These are phyloP conservation scores for Punctularia strigosozonata DNA, from an alignment of 768 basidiomycete genomes.

Conservation along the genomic window DNA sequence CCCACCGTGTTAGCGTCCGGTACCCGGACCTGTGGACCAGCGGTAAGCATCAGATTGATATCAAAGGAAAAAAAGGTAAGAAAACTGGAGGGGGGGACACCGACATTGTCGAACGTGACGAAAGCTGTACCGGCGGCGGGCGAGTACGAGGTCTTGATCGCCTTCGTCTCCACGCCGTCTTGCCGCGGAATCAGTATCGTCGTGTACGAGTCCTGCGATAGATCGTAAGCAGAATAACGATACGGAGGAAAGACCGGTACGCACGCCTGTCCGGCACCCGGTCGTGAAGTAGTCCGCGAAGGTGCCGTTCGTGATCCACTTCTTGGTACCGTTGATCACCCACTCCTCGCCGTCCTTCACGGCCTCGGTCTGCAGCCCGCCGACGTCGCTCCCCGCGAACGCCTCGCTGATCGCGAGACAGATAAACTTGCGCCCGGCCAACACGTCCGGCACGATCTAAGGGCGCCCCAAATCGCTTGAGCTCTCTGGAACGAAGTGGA, in stretches of 20 bases:
- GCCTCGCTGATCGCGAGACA: constrained; percentile 90
- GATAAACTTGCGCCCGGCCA: constrained; percentile 74
- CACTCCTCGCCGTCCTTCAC: constrained; percentile 76
- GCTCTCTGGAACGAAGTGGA: no score
- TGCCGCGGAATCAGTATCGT: constrained; percentile 67
- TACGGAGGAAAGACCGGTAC: constrained; percentile 4
- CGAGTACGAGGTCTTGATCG: constrained; percentile 90
- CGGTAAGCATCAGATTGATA: no score
- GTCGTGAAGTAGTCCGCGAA: constrained; percentile 83
- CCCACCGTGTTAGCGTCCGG: constrained; percentile 86
- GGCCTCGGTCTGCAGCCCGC: constrained; percentile 78
- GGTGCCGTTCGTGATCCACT: constrained; percentile 90
- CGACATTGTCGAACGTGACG: constrained; percentile 66
- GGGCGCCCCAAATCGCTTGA: no score
- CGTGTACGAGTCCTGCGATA: constrained; percentile 49
- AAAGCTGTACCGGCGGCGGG: constrained; percentile 83
- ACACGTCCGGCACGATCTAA: constrained; percentile 66
- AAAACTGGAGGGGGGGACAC: not conserved
- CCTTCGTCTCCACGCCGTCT: constrained; percentile 69
- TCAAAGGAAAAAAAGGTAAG: constrained; percentile 1
- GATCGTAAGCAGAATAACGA: not conserved
- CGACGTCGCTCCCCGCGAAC: constrained; percentile 82
- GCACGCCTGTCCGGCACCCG: constrained; percentile 58
- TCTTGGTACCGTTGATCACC: constrained; percentile 90
- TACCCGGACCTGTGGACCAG: constrained; percentile 53